Base-by-base conservation (phyloP, 495 filamentous ascomycete genomes). In the Tuber umbilicatum region DNA sequence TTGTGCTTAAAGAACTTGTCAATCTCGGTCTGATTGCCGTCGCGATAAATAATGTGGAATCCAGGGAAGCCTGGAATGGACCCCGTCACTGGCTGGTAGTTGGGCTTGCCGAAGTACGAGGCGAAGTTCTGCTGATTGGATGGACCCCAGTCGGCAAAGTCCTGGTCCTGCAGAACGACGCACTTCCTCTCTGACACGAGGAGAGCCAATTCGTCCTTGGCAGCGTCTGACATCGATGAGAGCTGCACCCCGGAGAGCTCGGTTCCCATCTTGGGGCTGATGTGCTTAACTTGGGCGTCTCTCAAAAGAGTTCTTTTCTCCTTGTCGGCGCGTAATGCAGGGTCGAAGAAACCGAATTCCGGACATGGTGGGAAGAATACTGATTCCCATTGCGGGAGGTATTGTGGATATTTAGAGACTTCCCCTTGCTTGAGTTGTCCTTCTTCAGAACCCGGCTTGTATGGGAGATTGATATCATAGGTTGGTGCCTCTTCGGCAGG, bases 1-100 rank as follows among this genome's bases (percentile, higher is more conserved):
- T 88, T 86, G 77, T 87, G 85, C 55, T 86, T 85, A 70, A 89
- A 83, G 83, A 89, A 89, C 7, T 85, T 85, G 14, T 84, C 81
- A 64, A 89, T 88, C 74, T 89, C 87, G 38, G 86, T 85, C 16
- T 84, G 82, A 75, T 89, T 89, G 37, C 87, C 86, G 70, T 89
- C 87, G 17, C 87, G 87, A 78, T 89, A 87, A 55, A 90, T 89
- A 73, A 89, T 87, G 74, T 90, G 88, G 78, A 90, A 89, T 1
- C 85, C 86, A 1, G 87, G 88, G 69, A 87, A 86, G 23, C 84
- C 86, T 55, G 86, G 84, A 39, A 89, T 83, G 7, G 85, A 84
- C 17, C 87, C 87, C 7, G 86, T 86, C 14, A 89, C 85, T 39
- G 87, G 88, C 82, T 90, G 88, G 78, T 87, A 87, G 79, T 89